Conservation (phyloP, 371 early-diverging fungal genomes). For the Mucor saturninus region DNA sequence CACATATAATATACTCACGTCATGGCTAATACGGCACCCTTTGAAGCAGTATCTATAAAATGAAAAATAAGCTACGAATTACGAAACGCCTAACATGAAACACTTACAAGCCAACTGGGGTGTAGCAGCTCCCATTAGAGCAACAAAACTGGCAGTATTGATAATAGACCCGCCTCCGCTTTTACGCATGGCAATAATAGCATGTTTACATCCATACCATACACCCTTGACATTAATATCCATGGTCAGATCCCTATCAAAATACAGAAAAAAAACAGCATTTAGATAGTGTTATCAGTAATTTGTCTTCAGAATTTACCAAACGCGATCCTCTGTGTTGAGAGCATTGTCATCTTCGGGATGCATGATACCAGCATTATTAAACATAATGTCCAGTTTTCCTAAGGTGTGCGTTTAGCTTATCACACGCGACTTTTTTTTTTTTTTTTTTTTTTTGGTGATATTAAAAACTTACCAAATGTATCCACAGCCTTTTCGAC, state of each 20-base stretch:
- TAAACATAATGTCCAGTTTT: conserved; percentile 83
- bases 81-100: conserved; percentile 5
- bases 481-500: conserved; percentile 71
- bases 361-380: conserved; percentile 94
- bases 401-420: conserved; percentile 37
- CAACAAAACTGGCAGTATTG: conserved; percentile 89
- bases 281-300: background rate
- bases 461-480: conserved; percentile 57
- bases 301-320: conserved; percentile 50
- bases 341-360: conserved; percentile 83
- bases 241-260: conserved; percentile 70
- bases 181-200: conserved; percentile 79
- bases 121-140: conserved; percentile 86
- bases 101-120: conserved; percentile 84
- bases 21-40: conserved; percentile 90
- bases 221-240: conserved; percentile 91
- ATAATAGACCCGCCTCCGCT: conserved; percentile 82
- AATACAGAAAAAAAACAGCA: background rate
- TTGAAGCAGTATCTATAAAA: conserved; percentile 79
- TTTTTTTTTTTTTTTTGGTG: too few species aligned
- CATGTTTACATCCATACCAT: conserved; percentile 90
- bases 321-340: conserved; percentile 78
- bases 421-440: too few species aligned
- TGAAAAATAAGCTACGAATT: background rate
- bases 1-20: conserved; percentile 49